phyloP scores from a whole-genome alignment of 2,329 filamentous ascomycete species.

The Nectriaceae sp. region DNA sequence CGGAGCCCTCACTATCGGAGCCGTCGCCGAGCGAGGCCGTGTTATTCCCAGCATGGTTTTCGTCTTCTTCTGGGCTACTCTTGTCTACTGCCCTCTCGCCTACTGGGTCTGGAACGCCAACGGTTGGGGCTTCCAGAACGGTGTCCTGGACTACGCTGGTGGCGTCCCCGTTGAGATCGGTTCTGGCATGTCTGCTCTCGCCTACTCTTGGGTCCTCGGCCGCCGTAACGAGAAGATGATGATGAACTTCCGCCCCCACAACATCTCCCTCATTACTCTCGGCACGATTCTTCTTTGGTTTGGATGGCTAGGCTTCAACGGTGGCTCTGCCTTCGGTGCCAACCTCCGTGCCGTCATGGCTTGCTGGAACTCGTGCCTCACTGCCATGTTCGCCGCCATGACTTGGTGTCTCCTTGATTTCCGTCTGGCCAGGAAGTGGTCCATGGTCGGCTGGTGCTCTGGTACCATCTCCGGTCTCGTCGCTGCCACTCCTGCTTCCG shows the following conservation, averaged over 20 bases:
- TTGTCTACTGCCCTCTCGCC: conserved; percentile 95
- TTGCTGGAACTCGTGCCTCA: conserved; percentile 96
- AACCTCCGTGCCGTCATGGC: conserved; percentile 95
- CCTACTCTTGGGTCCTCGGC: conserved; percentile 94
- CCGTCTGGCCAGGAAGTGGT: conserved; percentile 93
- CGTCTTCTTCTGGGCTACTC: conserved; percentile 91
- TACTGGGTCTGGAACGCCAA: conserved; percentile 97
- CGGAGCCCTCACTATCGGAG: conserved; percentile 86
- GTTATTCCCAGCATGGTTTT: conserved; percentile 94
- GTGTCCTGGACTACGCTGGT: conserved; percentile 93
- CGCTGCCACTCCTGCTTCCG: conserved; percentile 68
- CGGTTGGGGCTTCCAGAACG: conserved; percentile 89
- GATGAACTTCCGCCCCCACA: conserved; percentile 99
- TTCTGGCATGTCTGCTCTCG: conserved; percentile 88
- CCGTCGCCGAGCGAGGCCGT: conserved; percentile 90
- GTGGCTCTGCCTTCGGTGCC: conserved; percentile 89
- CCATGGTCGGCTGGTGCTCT: conserved; percentile 73
- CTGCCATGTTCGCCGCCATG: conserved; percentile 87
- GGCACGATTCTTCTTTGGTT: conserved; percentile 97
- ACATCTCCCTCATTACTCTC: conserved; percentile 94
- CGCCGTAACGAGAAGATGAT: conserved; percentile 99
- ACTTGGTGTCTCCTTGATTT: conserved; percentile 96
- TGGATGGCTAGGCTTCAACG: conserved; percentile 98
- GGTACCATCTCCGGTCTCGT: conserved; percentile 72
- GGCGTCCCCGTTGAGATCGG: conserved; percentile 97